Conservation (phyloP, 148 eudicot species). For the Silene uniflora region DNA sequence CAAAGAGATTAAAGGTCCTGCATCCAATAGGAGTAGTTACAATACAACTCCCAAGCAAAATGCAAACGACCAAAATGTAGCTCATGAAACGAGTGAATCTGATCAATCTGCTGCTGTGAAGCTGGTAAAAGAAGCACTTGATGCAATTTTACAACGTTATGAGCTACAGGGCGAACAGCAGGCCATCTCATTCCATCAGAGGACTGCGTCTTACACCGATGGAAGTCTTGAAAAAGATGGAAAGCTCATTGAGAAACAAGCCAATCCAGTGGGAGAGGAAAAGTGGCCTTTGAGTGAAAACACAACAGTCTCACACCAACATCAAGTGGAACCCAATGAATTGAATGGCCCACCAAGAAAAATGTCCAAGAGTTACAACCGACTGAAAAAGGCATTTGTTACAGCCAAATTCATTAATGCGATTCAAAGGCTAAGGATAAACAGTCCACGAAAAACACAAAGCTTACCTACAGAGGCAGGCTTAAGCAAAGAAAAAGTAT, state of each 20-base stretch:
- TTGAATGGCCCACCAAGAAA: slow-evolving; percentile 15
- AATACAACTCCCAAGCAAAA: slow-evolving; percentile 19
- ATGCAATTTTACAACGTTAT: slow-evolving; percentile 65
- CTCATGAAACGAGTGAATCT: slow-evolving; percentile 42
- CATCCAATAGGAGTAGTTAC: slow-evolving; percentile 12
- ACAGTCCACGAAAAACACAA: slow-evolving; percentile 24
- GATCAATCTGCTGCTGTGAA: slow-evolving; percentile 64
- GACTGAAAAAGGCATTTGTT: slow-evolving; percentile 30
- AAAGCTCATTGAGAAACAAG: slow-evolving; percentile 10
- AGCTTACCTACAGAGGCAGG: slow-evolving; percentile 17
- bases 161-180: slow-evolving; percentile 55
- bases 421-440: slow-evolving; percentile 32
- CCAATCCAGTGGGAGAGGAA: slow-evolving; percentile 7
- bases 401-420: slow-evolving; percentile 38
- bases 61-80: slow-evolving; percentile 25
- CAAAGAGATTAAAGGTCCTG: slow-evolving; percentile 21
- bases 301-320: slow-evolving; percentile 10
- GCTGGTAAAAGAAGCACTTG: slow-evolving; percentile 77
- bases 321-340: slow-evolving; percentile 19
- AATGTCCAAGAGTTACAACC: slow-evolving; percentile 31
- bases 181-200: slow-evolving; percentile 37
- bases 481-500: slow-evolving; percentile 26
- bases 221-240: slow-evolving; percentile 18
- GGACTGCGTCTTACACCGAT: slow-evolving; percentile 17
- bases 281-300: slow-evolving; percentile 9